A percentile compares a stretch with the other conserved stretches of the same genome.
These are phyloP conservation scores for Liriodendron chinense DNA, from an alignment of 164 flowering plant genomes.

Conservation along the genomic window DNA sequence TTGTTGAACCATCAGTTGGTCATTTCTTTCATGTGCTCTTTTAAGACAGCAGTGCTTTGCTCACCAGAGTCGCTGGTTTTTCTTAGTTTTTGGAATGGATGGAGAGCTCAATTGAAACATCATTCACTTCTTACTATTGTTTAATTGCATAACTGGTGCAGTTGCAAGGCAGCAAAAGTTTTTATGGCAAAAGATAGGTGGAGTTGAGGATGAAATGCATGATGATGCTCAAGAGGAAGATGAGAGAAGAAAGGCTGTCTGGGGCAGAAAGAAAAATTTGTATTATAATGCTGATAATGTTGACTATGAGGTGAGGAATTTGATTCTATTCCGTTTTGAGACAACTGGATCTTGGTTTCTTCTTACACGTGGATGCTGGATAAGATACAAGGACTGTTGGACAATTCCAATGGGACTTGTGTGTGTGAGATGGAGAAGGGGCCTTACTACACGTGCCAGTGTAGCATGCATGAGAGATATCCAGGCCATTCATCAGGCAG, in stretches of 20 bases:
- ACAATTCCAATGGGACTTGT: no score
- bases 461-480: no score
- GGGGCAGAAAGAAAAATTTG: slow-evolving; percentile 42
- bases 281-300: slow-evolving; percentile 56
- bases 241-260: slow-evolving; percentile 32
- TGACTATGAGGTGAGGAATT: slow-evolving; percentile 54
- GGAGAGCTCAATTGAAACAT: background rate
- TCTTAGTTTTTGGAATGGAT: background rate
- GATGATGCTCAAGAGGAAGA: slow-evolving; percentile 57
- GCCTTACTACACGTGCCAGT: no score
- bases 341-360: background rate
- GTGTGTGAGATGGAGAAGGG: no score
- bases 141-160: slow-evolving; percentile 14
- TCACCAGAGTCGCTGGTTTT: background rate
- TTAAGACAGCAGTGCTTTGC: background rate
- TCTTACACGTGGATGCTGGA: background rate
- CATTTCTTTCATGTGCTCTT: background rate
- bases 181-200: slow-evolving; percentile 57
- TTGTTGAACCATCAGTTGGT: background rate
- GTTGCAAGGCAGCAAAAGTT: slow-evolving; percentile 58
- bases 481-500: no score
- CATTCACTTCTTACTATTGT: background rate
- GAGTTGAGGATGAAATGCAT: slow-evolving; percentile 74
- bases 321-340: background rate
- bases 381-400: no score